phyloP scores from a whole-genome alignment of 257 asterid species.

The Forsythia viridissima region DNA sequence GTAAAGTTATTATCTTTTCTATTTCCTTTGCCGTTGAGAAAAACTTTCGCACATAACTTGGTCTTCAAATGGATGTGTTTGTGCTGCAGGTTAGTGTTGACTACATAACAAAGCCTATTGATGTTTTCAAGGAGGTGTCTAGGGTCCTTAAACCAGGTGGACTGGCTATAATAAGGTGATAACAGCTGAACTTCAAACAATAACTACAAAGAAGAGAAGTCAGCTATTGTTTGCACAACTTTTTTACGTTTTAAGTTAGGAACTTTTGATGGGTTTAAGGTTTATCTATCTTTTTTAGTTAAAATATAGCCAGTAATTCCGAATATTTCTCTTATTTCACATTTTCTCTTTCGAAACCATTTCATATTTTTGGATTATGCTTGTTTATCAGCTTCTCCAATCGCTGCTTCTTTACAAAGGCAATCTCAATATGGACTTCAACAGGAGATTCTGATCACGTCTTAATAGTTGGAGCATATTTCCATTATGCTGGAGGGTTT shows the following conservation, averaged over 20 bases:
- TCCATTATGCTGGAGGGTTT: conserved; percentile 95
- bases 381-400: conserved; percentile 72
- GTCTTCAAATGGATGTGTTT: neutral
- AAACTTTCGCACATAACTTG: too few species aligned
- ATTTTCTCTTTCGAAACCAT: neutral
- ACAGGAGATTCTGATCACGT: conserved; percentile 95
- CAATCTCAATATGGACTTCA: conserved; percentile 94
- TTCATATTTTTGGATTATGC: conserved; percentile 22
- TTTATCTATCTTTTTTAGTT: too few species aligned
- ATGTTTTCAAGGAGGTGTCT: conserved; percentile 82
- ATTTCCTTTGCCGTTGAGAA: neutral
- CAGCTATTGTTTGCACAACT: neutral
- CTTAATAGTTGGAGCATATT: conserved; percentile 87
- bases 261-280: conserved; percentile 5
- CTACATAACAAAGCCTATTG: conserved; percentile 83
- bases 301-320: conserved; percentile 10
- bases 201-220: too few species aligned
- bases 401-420: conserved; percentile 97
- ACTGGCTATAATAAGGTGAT: conserved; percentile 78
- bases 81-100: conserved; percentile 87
- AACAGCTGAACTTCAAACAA: neutral
- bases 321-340: neutral
- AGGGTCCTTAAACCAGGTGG: conserved; percentile 94
- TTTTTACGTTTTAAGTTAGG: neutral
- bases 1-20: neutral